Base-by-base conservation (phyloP, 371 early-diverging fungal genomes). In the Mortierella sp. region DNA sequence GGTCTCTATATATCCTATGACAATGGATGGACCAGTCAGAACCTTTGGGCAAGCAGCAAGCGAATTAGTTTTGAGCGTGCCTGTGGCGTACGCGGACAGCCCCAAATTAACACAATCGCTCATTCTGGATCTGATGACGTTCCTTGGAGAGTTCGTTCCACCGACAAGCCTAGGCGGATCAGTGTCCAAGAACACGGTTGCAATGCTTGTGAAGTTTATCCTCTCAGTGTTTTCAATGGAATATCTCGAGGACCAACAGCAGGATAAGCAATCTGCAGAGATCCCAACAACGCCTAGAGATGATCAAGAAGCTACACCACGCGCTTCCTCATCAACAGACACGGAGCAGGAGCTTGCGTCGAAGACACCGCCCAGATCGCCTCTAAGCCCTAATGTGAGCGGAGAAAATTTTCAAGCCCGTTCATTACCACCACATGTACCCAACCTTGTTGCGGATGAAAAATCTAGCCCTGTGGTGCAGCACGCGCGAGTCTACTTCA, bases 401-500 rank as follows among this genome's bases (percentile, higher is more conserved):
- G 80, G 75, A 58, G 72, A 75, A 59, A 63, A 66, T 45, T 72
- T 75, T 35, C 75, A 72, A 16, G 52, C 69, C 2, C 57, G 65
- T 5, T 32, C 67, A n/a, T 18, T 64, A 20, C 66, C 72, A 3
- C 60, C 69, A 14, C 64, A 62, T 22, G 52, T 24, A 12, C 66
- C 51, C 4, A 39, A 61, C 14, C 18, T 52, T 6, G 26, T 45
- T 28, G 14, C 63, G 6, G 62, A 70, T 39, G 83, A 76, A 32
- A 66, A 62, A 22, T 30, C 64, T 1, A 73, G 60, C 39, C 73
- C 73, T 22, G 49, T 67, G 5, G 35, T 81, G 12, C 69, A 69
- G n/a, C 66, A 35, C 4, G 70, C 77, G 37, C 66, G 83, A 6
- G 39, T 58, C 0, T 88, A 86, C 26, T 66, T 89, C 35, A 73